These are phyloP conservation scores for Tulasnella sp. DNA, from an alignment of 768 basidiomycete genomes.

Conservation along the genomic window DNA sequence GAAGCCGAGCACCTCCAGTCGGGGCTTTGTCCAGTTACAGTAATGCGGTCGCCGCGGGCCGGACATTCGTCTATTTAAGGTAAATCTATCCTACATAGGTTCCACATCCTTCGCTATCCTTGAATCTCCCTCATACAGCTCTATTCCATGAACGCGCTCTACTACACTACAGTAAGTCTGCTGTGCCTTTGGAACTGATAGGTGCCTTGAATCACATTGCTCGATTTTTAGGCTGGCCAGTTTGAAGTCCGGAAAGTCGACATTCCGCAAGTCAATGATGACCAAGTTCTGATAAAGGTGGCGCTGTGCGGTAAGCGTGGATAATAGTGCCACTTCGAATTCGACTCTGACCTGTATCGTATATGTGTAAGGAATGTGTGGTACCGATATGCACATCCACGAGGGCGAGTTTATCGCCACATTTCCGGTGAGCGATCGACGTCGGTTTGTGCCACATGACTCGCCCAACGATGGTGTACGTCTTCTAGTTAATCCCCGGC, in stretches of 20 bases:
- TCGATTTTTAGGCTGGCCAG: slow-evolving; percentile 56
- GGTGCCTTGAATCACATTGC: slow-evolving; percentile 26
- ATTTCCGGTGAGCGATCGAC: slow-evolving; percentile 59
- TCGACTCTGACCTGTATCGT: slow-evolving; percentile 35
- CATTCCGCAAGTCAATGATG: slow-evolving; percentile 64
- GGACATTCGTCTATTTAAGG: not conserved
- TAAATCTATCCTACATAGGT: not conserved
- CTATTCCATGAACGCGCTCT: slow-evolving; percentile 68
- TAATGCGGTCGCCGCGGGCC: not conserved
- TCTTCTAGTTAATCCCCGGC: slow-evolving; percentile 66
- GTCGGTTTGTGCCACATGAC: slow-evolving; percentile 18
- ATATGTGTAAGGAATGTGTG: slow-evolving; percentile 55
- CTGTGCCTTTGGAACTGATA: not conserved
- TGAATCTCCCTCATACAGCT: not conserved
- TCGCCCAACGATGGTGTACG: not conserved
- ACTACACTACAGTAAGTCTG: slow-evolving; percentile 62
- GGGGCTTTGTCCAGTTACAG: not conserved
- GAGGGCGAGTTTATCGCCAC: slow-evolving; percentile 72
- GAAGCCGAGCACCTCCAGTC: not conserved
- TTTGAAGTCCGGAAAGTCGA: slow-evolving; percentile 71
- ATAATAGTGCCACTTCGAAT: slow-evolving; percentile 25
- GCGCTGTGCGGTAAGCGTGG: slow-evolving; percentile 31
- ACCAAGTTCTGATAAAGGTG: slow-evolving; percentile 80
- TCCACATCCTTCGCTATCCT: not conserved
- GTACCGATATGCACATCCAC: slow-evolving; percentile 68